Conservation (phyloP, 2,329 filamentous ascomycete genomes). For the Alternaria tenuissima region DNA sequence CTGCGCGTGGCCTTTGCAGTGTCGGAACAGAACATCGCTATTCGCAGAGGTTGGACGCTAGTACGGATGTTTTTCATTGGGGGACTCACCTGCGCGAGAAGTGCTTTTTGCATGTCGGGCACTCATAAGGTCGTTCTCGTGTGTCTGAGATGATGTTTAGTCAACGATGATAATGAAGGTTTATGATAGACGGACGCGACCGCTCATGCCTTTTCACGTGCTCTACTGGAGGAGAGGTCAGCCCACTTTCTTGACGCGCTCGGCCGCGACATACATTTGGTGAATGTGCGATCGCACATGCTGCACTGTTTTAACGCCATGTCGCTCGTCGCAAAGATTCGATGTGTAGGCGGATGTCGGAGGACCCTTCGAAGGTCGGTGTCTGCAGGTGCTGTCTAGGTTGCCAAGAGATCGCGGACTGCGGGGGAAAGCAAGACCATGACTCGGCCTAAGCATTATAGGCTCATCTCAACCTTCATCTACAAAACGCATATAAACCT, state of each 20-base stretch:
- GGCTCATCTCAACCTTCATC: conserved; percentile 40
- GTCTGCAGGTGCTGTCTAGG: conserved; percentile 21
- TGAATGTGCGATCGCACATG: conserved; percentile 63
- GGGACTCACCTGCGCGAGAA: conserved; percentile 61
- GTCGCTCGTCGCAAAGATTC: conserved; percentile 17
- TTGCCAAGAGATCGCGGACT: conserved; percentile 31
- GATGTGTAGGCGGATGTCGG: conserved; percentile 23
- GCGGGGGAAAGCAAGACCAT: conserved; percentile 42
- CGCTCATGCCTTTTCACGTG: conserved; percentile 65
- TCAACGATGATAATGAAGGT: conserved; percentile 5
- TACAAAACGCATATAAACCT: conserved; percentile 36
- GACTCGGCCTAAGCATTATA: conserved; percentile 42
- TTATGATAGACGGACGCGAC: conserved; percentile 56
- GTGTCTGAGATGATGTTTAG: conserved; percentile 55
- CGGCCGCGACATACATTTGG: conserved; percentile 48
- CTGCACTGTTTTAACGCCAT: conserved; percentile 53
- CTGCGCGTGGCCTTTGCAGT: conserved; percentile 61
- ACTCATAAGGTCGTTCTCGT: conserved; percentile 63
- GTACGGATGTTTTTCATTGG: conserved; percentile 19
- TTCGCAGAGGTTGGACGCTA: conserved; percentile 27
- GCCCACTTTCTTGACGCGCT: background rate
- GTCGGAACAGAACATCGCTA: conserved; percentile 61
- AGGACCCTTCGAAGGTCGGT: conserved; percentile 26
- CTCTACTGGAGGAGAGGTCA: conserved; percentile 41
- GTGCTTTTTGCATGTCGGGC: conserved; percentile 62